Conservation (phyloP, 352 stramenopile genomes). For the Globisporangium heterothallicum region DNA sequence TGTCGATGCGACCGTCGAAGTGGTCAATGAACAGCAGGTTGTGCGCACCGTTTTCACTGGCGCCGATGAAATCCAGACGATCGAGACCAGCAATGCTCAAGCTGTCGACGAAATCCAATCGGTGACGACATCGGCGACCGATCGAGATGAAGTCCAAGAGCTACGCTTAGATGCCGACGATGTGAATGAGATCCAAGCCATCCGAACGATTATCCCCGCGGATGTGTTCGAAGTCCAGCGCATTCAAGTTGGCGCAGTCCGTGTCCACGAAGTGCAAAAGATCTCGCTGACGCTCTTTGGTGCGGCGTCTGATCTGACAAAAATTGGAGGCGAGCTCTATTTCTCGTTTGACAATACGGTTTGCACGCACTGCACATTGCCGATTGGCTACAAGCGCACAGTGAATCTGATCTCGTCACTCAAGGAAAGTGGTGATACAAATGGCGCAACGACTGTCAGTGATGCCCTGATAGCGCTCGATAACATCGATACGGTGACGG, state of each 20-base stretch:
- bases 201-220: conserved; percentile 70
- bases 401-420: conserved; percentile 38
- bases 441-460: conserved; percentile 18
- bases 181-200: conserved; percentile 89
- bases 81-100: conserved; percentile 57
- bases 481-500: conserved; percentile 53
- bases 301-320: conserved; percentile 38
- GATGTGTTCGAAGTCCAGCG: conserved; percentile 86
- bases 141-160: conserved; percentile 91
- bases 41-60: conserved; percentile 86
- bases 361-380: conserved; percentile 72
- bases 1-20: conserved; percentile 89
- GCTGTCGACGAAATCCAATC: conserved; percentile 91
- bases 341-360: conserved; percentile 58
- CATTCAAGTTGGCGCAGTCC: conserved; percentile 66
- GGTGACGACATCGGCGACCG: conserved; percentile 87
- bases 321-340: conserved; percentile 39
- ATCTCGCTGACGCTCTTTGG: conserved; percentile 72
- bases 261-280: conserved; percentile 80
- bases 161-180: conserved; percentile 78
- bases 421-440: conserved; percentile 9
- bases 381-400: conserved; percentile 42
- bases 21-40: conserved; percentile 95
- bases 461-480: conserved; percentile 29
- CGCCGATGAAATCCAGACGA: conserved; percentile 84